These are phyloP conservation scores for Candolleomyces eurysporus DNA, from an alignment of 768 basidiomycete species.

Conservation along the genomic window DNA sequence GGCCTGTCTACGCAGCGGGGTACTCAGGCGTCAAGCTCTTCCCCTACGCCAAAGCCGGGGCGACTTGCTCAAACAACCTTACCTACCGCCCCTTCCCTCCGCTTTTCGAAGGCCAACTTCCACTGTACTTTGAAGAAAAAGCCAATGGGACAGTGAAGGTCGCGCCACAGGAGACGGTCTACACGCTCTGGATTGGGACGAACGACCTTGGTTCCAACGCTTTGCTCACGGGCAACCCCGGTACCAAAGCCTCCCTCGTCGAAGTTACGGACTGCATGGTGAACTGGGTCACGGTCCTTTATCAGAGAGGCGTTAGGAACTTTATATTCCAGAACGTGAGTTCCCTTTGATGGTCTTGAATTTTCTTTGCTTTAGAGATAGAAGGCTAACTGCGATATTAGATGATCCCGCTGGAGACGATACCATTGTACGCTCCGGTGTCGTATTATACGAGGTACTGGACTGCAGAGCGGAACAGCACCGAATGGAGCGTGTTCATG, in stretches of 20 bases:
- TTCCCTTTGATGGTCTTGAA: not conserved
- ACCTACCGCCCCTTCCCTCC: slow-evolving; percentile 59
- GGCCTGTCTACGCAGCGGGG: slow-evolving; percentile 60
- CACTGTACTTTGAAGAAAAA: slow-evolving; percentile 44
- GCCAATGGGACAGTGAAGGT: slow-evolving; percentile 40
- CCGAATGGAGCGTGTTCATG: slow-evolving; percentile 58
- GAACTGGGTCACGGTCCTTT: slow-evolving; percentile 56
- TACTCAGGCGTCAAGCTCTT: slow-evolving; percentile 52
- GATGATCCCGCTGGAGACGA: slow-evolving; percentile 57
- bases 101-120: slow-evolving; percentile 57
- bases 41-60: slow-evolving; percentile 61
- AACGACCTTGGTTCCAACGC: slow-evolving; percentile 59
- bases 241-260: slow-evolving; percentile 51
- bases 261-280: slow-evolving; percentile 57
- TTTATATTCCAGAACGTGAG: slow-evolving; percentile 70
- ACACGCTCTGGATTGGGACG: slow-evolving; percentile 68
- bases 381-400: slow-evolving; percentile 16
- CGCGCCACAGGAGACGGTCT: slow-evolving; percentile 48
- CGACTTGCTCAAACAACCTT: slow-evolving; percentile 63
- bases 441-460: slow-evolving; percentile 54
- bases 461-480: slow-evolving; percentile 49
- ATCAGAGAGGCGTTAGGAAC: slow-evolving; percentile 59
- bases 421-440: slow-evolving; percentile 43
- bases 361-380: not conserved
- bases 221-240: slow-evolving; percentile 45